phyloP scores from a whole-genome alignment of 2,329 filamentous ascomycete species.

The Volutella citrinella region DNA sequence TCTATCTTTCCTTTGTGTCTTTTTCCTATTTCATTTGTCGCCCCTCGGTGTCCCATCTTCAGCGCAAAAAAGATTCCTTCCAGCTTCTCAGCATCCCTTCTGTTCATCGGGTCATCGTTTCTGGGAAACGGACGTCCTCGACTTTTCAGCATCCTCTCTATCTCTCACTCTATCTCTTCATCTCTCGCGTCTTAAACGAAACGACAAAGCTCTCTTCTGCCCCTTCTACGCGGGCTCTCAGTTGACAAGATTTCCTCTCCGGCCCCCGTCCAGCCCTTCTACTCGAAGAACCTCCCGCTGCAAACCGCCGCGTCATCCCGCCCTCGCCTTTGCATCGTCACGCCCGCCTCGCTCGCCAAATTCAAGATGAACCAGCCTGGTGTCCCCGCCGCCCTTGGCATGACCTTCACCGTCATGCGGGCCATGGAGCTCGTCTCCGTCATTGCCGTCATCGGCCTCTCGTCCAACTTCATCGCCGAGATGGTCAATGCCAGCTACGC shows the following conservation, averaged over 20 bases:
- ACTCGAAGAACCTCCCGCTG: conserved; percentile 40
- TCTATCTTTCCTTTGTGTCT: conserved; percentile 21
- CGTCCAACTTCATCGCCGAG: conserved; percentile 76
- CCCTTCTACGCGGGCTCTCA: conserved; percentile 16
- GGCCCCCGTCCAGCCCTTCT: conserved; percentile 34
- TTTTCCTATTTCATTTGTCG: conserved; percentile 25
- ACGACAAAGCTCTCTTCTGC: conserved; percentile 14
- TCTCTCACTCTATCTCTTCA: conserved; percentile 11
- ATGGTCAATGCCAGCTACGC: conserved; percentile 65
- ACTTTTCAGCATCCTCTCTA: no score
- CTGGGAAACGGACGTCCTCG: no score
- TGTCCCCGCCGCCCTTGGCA: conserved; percentile 68
- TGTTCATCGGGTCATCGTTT: no score
- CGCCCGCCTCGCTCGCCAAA: conserved; percentile 22
- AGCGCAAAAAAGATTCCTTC: no score
- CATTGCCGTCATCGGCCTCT: conserved; percentile 75
- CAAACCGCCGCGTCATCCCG: conserved; percentile 37
- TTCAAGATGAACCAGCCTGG: conserved; percentile 44
- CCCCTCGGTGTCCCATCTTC: conserved; percentile 13
- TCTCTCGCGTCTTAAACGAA: no score
- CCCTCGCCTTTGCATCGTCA: conserved; percentile 43
- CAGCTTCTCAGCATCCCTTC: no score
- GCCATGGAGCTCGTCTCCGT: conserved; percentile 69
- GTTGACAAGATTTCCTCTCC: conserved; percentile 33
- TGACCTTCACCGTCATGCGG: conserved; percentile 73